Base-by-base conservation (phyloP, 805 yeast species). In the Martiniozyma abietophila region DNA sequence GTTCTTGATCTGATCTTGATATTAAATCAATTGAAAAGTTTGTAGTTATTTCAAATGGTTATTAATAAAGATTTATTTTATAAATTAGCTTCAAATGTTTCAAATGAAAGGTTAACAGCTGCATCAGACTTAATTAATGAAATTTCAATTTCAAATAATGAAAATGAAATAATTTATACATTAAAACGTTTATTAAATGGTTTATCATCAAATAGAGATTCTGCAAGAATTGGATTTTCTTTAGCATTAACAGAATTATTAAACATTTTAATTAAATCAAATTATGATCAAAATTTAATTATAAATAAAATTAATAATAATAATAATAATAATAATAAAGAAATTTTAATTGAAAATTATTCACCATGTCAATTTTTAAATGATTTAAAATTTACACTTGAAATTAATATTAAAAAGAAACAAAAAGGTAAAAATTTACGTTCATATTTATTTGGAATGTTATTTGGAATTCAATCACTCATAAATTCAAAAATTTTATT, bases 171-270 rank as follows among this genome's bases (percentile, higher is more conserved):
- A 85, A 70, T 71, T 31, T 89, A 89, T 51, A 92, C 94, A 0
- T 57, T 83, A 35, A 72, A 73, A 42, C 69, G 97, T 50, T 64
- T 89, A 42, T 69, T 84, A 43, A 78, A 76, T 42, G 96, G 97
- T 33, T 61, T 89, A 21, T 65, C 85, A 4, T 80, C 95, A 5
- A 70, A 86, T 11, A 71, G 92, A 48, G 94, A 81, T 17, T 69
- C 85, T 31, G 92, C 95, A 1, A 65, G 96, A 37, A 58, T 83
- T 19, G 97, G 97, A 4, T 89, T 80, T 50, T 82, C 95, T 2
- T 72, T 84, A 68, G 89, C 95, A 29, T 59, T 89, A 28, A 74
- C 88, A 0, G 96, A 89, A 53, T 58, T 80, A 1, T 49, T 69
- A 6, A 60, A 62, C 9, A 49, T 67, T 17, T 34, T 50, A 20